Percentiles rank a stretch among this genome's conserved stretches.
Conservation (phyloP, 202 grass and related monocot genomes). For the Digitaria exilis region DNA sequence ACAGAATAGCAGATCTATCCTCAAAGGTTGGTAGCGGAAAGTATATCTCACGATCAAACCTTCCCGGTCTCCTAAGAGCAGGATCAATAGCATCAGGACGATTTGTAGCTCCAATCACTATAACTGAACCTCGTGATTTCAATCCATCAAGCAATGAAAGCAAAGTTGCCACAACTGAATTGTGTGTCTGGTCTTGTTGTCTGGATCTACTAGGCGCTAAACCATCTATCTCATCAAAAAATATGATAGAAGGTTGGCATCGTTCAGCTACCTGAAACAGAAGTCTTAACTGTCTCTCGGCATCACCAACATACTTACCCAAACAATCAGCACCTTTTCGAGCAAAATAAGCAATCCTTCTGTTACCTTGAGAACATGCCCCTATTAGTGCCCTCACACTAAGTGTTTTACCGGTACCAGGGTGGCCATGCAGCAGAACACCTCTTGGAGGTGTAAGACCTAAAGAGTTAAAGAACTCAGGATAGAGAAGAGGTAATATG, state of each 20-base stretch:
- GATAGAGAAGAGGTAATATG: constrained; percentile 92
- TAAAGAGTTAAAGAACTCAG: constrained; percentile 82
- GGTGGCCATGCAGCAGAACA: constrained; percentile 92
- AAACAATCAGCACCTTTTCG: constrained; percentile 99
- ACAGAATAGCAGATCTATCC: constrained; percentile 92
- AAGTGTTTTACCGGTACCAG: constrained; percentile 98
- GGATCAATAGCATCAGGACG: constrained; percentile 95
- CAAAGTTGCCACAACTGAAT: constrained; percentile 96
- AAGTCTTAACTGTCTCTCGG: constrained; percentile 93
- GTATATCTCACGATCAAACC: constrained; percentile 99
- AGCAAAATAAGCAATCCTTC: constrained; percentile 97
- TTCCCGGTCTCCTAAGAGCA: constrained; percentile 91
- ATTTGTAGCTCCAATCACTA: constrained; percentile 97
- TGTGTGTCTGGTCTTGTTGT: constrained; percentile 94
- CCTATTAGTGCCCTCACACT: constrained; percentile 92
- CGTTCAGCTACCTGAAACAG: constrained; percentile 97
- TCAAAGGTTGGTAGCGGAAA: constrained; percentile 85
- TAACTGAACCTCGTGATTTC: constrained; percentile 93
- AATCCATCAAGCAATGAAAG: constrained; percentile 97
- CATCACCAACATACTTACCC: constrained; percentile 98
- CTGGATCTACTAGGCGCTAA: constrained; percentile 89
- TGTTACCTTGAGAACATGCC: constrained; percentile 89
- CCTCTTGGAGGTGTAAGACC: constrained; percentile 89
- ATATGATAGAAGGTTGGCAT: constrained; percentile 97
- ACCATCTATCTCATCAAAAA: constrained; percentile 99